Evolutionary conservation across 2,329 filamentous ascomycete species (phyloP).

Genomic region (Tolypocladium sp.): DNA sequence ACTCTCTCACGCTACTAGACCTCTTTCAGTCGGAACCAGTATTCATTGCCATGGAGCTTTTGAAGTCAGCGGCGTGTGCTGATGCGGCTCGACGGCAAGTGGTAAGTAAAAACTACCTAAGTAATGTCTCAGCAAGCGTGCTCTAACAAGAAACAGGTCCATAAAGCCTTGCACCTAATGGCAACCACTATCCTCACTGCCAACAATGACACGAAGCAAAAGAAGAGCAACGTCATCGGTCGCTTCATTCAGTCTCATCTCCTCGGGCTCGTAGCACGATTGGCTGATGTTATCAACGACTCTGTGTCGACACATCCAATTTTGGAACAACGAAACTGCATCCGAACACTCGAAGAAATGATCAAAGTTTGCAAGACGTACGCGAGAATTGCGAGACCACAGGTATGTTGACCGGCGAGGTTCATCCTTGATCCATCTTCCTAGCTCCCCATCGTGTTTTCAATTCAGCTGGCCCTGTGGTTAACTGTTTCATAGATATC

Average conservation of each 20-base stretch:
- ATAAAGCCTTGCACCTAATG: conserved; percentile 38
- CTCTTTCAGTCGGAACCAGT: conserved; percentile 70
- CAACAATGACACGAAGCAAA: conserved; percentile 33
- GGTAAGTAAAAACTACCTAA: conserved; percentile 33
- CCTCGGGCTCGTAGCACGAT: conserved; percentile 74
- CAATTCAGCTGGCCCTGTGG: neutral
- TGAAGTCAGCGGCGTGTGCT: conserved; percentile 69
- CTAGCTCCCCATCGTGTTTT: neutral
- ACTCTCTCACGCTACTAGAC: conserved; percentile 53
- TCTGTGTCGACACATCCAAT: conserved; percentile 41
- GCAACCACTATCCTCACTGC: conserved; percentile 28
- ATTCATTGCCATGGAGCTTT: conserved; percentile 66
- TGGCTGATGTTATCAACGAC: conserved; percentile 73
- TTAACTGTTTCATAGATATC: conserved; percentile 52
- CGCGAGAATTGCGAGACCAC: conserved; percentile 72
- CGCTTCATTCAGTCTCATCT: conserved; percentile 76
- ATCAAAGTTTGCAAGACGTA: conserved; percentile 65
- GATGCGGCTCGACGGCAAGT: conserved; percentile 44
- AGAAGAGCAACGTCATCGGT: conserved; percentile 50
- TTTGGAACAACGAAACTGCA: conserved; percentile 65
- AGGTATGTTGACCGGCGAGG: conserved; percentile 42
- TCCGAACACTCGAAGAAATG: conserved; percentile 82
- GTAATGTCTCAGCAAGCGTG: neutral
- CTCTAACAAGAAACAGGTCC: conserved; percentile 30
- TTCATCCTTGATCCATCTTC: neutral